Percentiles rank a stretch among this genome's conserved stretches.
These are phyloP conservation scores for Sporothrix schenckii DNA, from an alignment of 2,329 filamentous ascomycete species.

Conservation along the genomic window DNA sequence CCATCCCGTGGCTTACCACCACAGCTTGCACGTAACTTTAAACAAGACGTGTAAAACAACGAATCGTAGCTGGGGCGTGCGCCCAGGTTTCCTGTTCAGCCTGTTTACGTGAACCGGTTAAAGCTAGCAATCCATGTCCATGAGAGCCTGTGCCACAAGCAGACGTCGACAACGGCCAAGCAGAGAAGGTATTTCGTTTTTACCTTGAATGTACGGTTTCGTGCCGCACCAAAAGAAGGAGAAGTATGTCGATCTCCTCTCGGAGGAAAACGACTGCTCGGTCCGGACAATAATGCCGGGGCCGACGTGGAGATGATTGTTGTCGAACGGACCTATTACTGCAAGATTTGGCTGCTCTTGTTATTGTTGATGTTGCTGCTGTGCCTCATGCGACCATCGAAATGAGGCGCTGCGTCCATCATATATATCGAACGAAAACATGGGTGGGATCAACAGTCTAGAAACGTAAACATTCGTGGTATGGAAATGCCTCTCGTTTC, in stretches of 20 bases:
- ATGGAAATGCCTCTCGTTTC: background rate
- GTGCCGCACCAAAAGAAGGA: background rate
- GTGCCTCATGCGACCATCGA: too few relatives aligned
- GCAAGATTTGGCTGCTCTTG: too few relatives aligned
- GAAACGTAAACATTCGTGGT: too few relatives aligned
- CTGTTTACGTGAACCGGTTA: constrained; percentile 8
- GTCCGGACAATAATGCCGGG: background rate
- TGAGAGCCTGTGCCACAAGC: background rate
- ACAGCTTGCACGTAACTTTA: background rate
- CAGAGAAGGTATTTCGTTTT: too few relatives aligned
- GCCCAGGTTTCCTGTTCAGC: background rate
- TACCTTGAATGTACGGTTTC: background rate
- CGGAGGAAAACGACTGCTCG: background rate
- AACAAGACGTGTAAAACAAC: background rate
- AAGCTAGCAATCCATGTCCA: background rate
- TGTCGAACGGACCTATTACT: background rate
- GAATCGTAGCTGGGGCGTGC: background rate
- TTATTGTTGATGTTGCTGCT: too few relatives aligned
- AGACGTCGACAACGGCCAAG: background rate
- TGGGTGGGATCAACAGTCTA: too few relatives aligned
- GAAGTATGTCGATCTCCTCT: background rate
- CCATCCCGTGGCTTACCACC: background rate
- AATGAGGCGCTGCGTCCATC: too few relatives aligned
- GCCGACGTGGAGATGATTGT: background rate
- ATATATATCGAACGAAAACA: too few relatives aligned